Percentiles rank a stretch among this genome's conserved stretches.
phyloP scores from a whole-genome alignment of 2,329 filamentous ascomycete species.

The Aaosphaeria pasadenensis region DNA sequence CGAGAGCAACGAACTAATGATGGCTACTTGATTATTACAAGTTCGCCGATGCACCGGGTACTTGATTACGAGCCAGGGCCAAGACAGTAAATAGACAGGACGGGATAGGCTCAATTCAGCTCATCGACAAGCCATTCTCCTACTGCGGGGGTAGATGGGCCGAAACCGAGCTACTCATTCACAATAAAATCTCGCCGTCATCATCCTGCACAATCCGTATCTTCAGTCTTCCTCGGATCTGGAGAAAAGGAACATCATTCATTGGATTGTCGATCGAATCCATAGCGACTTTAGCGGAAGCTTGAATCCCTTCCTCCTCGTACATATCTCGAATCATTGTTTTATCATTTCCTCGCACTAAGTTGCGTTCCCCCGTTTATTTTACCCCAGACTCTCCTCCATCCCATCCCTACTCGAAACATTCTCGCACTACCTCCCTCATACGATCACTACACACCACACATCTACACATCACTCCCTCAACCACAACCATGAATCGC shows the following conservation, averaged over 20 bases:
- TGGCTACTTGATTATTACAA: too few relatives aligned
- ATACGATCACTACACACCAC: background rate
- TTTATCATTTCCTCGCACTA: background rate
- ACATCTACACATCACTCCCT: background rate
- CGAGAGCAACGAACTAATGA: too few relatives aligned
- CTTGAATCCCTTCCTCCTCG: too few relatives aligned
- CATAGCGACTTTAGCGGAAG: too few relatives aligned
- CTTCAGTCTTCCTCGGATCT: background rate
- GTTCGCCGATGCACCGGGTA: too few relatives aligned
- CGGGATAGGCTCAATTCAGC: too few relatives aligned
- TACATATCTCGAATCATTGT: background rate
- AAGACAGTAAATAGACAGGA: too few relatives aligned
- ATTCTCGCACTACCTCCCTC: background rate
- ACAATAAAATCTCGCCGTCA: slow-evolving; percentile 21
- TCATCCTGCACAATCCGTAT: slow-evolving; percentile 20
- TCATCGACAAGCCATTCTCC: too few relatives aligned
- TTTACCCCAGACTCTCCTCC: background rate
- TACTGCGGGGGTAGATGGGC: slow-evolving; percentile 24
- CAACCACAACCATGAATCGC: slow-evolving; percentile 40
- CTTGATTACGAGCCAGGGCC: too few relatives aligned
- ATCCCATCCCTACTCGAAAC: background rate
- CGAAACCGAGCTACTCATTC: slow-evolving; percentile 16
- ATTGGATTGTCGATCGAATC: too few relatives aligned
- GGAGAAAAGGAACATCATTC: too few relatives aligned
- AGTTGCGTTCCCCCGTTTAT: background rate